Base-by-base conservation (phyloP, 371 early-diverging fungal genomes). In the Fennellomyces sp. region DNA sequence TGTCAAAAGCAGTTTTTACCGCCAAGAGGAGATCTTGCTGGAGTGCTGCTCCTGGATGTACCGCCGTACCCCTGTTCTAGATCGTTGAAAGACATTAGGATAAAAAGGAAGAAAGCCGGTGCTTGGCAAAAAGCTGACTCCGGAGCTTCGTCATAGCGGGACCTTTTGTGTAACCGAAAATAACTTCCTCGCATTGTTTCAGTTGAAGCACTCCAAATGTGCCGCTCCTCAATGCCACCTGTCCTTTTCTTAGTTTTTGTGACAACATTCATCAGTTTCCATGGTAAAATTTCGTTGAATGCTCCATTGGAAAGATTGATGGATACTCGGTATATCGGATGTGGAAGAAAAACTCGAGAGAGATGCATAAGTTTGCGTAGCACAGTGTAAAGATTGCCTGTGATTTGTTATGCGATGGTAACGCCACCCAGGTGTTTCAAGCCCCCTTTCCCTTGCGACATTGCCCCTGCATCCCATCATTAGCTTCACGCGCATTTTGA, bases 41-140 rank as follows among this genome's bases (percentile, higher is more conserved):
- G 64, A 30, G 58, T 31, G 15, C 56, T 61, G 21, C 55, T 63
- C 41, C 70, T 56, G 28, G 57, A 38, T 38, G 68, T 58, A 47
- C 66, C 58, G 11, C 63, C 78, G 31, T 62, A 70, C 7, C 85
- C 85, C 65, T 75, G 75, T 62, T 84, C 85, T 26, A 84, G 67
- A 65, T 84, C 85, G 56, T 76, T 82, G 52, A 82, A 84, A 7
- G 82, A 82, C 85, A 84, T 84, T 70, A 28, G 15, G n/a, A 48
- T 25, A 58, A 31, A 28, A 26, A 49, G 36, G 27, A 58, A 58
- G 29, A 41, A 6, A 51, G 36, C 13, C 11, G n/a, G n/a, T n/a
- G n/a, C n/a, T n/a, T n/a, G n/a, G n/a, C n/a, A n/a, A n/a, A n/a
- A n/a, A n/a, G n/a, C n/a, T n/a, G n/a, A n/a, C n/a, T n/a, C n/a